phyloP scores from a whole-genome alignment of 768 basidiomycete genomes.

The Scleroderma bovista region DNA sequence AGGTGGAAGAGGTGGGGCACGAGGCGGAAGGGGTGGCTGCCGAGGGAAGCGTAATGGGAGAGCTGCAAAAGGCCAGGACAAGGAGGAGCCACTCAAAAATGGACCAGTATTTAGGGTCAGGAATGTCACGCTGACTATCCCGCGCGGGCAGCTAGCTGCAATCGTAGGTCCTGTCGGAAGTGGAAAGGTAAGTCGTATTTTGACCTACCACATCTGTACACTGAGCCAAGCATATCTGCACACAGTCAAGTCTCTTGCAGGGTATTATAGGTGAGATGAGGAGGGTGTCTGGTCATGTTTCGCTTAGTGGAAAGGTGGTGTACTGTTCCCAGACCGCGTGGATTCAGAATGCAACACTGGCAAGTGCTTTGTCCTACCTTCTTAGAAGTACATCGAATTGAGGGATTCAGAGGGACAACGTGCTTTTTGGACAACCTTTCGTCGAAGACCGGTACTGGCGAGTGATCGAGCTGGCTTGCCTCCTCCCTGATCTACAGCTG shows the following conservation, averaged over 20 bases:
- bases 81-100: slow-evolving; percentile 3
- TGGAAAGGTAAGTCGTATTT: slow-evolving; percentile 40
- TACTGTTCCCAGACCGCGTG: slow-evolving; percentile 74
- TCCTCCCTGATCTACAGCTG: slow-evolving; percentile 58
- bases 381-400: not conserved
- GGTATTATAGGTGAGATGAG: slow-evolving; percentile 72
- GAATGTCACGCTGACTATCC: slow-evolving; percentile 46
- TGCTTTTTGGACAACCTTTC: slow-evolving; percentile 60
- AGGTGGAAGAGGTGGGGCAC: slow-evolving; percentile 1
- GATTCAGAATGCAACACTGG: slow-evolving; percentile 68
- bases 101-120: slow-evolving; percentile 39
- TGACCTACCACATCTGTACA: not conserved
- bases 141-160: slow-evolving; percentile 53
- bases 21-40: slow-evolving; percentile 1
- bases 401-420: slow-evolving; percentile 49
- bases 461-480: slow-evolving; percentile 50
- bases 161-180: slow-evolving; percentile 67
- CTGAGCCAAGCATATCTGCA: not conserved
- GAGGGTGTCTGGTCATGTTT: slow-evolving; percentile 42
- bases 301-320: slow-evolving; percentile 58
- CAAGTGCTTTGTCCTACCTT: slow-evolving; percentile 12
- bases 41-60: not conserved
- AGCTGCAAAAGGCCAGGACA: slow-evolving; percentile 6
- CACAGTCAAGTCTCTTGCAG: slow-evolving; percentile 49
- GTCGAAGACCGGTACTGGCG: slow-evolving; percentile 65